These are phyloP conservation scores for Talaromyces adpressus DNA, from an alignment of 495 filamentous ascomycete species.

Conservation along the genomic window DNA sequence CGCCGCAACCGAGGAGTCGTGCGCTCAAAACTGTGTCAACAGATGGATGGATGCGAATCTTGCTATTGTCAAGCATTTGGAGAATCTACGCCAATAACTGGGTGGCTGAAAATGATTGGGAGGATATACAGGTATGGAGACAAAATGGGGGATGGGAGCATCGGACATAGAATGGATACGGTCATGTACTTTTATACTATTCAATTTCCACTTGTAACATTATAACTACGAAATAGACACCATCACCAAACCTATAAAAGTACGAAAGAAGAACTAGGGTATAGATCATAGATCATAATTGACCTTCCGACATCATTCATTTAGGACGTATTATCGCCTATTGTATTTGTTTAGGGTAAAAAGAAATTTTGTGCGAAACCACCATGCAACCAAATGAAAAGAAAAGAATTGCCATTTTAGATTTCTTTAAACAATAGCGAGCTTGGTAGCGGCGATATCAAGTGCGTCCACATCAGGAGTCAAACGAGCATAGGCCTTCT, in stretches of 20 bases:
- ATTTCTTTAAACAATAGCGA: constrained; percentile 81
- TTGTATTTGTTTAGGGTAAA: not conserved
- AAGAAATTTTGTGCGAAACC: constrained; percentile 1
- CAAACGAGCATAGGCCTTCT: constrained; percentile 96
- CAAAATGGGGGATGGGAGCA: not conserved
- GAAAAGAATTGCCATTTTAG: constrained; percentile 3
- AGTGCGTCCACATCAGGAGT: constrained; percentile 96
- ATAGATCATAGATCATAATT: constrained; percentile 4
- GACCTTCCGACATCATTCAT: constrained; percentile 2
- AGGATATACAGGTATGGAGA: not conserved
- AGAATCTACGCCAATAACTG: constrained; percentile 46
- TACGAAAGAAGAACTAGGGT: not conserved
- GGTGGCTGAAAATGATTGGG: not conserved
- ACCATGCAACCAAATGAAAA: constrained; percentile 29
- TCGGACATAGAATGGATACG: not conserved
- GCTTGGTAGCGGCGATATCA: constrained; percentile 98
- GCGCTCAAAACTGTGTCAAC: constrained; percentile 86
- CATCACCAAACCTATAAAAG: too few species aligned
- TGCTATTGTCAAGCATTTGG: constrained; percentile 71
- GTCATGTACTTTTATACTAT: not conserved
- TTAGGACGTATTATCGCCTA: not conserved
- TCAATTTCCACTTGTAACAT: not conserved
- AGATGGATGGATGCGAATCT: constrained; percentile 86
- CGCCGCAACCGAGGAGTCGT: constrained; percentile 68
- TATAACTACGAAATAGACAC: not conserved